Base-by-base conservation (phyloP, 805 yeast genomes). In the Myxozyma udenii region DNA sequence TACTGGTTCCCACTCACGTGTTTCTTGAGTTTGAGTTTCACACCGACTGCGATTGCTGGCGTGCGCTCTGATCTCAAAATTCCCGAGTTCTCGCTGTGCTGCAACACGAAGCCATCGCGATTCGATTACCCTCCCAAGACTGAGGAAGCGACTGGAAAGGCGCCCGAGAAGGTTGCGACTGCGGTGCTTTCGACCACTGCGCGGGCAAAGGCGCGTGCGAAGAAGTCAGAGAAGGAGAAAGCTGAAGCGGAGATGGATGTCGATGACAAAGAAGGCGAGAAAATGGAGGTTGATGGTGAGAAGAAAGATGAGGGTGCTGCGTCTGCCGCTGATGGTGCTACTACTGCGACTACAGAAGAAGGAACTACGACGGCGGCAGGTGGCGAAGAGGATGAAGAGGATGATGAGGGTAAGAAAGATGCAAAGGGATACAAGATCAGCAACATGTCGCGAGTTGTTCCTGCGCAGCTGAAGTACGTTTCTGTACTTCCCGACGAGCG, bases 1-100 rank as follows among this genome's bases (percentile, higher is more conserved):
- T 87, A 89, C 71, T 93, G 98, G 98, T 93, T 84, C 81, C 98
- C 98, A 53, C 77, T 90, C 52, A 81, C 97, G 1, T 98, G 93
- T 71, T 93, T 93, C 74, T 73, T 93, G 63, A 83, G 95, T 18
- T 78, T 93, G 61, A 87, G 97, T 32, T 90, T 90, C 71, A 79
- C 93, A 6, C 96, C 98, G 47, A 93, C 98, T 1, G 81, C 95
- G 4, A 78, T 91, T 19, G 81, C 87, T 61, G 96, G 96, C 59
- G 86, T 93, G 11, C 81, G 83, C 51, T 84, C 79, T 55, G 95
- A 90, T 68, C 77, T 91, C 68, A 84, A 84, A 68, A 84, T 87
- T 55, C 98, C 98, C 26, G 79, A 86, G 65, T 83, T 93, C 65
- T 80, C 81, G 41, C 74, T 93, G 53, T 80, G 83, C 58, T 88